Evolutionary conservation across 495 filamentous ascomycete genomes (phyloP).

Genomic region (Aspergillus diversus): DNA sequence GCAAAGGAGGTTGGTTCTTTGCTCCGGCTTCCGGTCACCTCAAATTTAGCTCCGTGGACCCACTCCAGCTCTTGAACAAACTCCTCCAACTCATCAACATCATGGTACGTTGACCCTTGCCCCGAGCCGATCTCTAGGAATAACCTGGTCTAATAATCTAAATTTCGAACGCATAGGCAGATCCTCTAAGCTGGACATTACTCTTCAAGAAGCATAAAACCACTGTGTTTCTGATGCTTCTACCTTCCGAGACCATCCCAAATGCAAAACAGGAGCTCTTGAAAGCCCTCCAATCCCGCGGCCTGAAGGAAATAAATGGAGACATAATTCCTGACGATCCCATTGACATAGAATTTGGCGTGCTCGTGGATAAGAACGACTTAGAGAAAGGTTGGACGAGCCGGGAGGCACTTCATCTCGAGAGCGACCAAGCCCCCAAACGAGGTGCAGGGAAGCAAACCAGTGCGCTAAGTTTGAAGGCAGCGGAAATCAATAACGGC

Average conservation of each 20-base stretch:
- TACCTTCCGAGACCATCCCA: conserved; percentile 61
- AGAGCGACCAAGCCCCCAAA: conserved; percentile 46
- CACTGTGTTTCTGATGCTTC: conserved; percentile 74
- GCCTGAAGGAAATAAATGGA: conserved; percentile 48
- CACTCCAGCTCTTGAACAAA: conserved; percentile 24
- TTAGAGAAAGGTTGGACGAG: conserved; percentile 59
- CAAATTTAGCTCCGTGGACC: conserved; percentile 21
- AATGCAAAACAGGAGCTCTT: conserved; percentile 68
- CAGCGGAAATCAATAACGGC: conserved; percentile 58
- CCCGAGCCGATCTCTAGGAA: neutral
- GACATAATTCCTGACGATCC: conserved; percentile 50
- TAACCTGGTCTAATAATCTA: conserved; percentile 9
- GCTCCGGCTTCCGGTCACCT: conserved; percentile 17
- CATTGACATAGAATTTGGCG: conserved; percentile 56
- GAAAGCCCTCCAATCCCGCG: conserved; percentile 48
- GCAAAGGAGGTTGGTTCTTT: conserved; percentile 5
- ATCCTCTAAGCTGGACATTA: conserved; percentile 61
- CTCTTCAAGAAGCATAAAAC: conserved; percentile 79
- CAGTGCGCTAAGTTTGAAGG: conserved; percentile 47
- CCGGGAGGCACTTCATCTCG: conserved; percentile 42
- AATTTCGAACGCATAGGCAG: conserved; percentile 30
- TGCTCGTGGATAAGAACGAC: conserved; percentile 58
- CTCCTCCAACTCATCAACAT: conserved; percentile 8
- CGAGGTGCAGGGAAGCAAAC: conserved; percentile 46
- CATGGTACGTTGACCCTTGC: conserved; percentile 23